phyloP scores from a whole-genome alignment of 1,284 basidiomycete species.

The Tylopilus sp. region DNA sequence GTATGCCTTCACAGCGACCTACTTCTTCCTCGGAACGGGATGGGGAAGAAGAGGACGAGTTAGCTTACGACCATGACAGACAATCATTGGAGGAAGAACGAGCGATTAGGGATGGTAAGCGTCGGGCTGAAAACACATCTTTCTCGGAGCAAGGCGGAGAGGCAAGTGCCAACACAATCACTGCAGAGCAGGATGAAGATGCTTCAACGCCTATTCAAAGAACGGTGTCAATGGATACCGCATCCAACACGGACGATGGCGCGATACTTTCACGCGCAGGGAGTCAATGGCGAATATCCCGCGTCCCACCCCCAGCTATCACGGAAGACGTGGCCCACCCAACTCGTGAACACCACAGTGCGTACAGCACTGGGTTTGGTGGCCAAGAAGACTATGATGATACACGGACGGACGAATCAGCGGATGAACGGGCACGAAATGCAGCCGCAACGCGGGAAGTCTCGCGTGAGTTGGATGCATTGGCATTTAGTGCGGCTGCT shows the following conservation, averaged over 20 bases:
- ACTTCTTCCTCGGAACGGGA: conserved; percentile 48
- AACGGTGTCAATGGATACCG: conserved; percentile 22
- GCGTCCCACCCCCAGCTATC: conserved; percentile 41
- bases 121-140: conserved; percentile 21
- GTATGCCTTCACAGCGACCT: conserved; percentile 45
- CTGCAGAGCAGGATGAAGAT: conserved; percentile 10
- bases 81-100: conserved; percentile 18
- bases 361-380: neutral
- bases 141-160: conserved; percentile 22
- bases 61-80: conserved; percentile 36
- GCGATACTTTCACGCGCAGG: conserved; percentile 24
- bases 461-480: conserved; percentile 68
- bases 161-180: conserved; percentile 5
- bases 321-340: conserved; percentile 18
- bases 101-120: conserved; percentile 22
- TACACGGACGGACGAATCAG: conserved; percentile 23
- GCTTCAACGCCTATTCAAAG: conserved; percentile 11
- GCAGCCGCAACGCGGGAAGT: conserved; percentile 77
- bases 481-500: conserved; percentile 59
- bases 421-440: conserved; percentile 58
- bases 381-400: conserved; percentile 21
- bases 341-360: conserved; percentile 7
- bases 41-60: conserved; percentile 43
- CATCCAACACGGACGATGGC: conserved; percentile 4
- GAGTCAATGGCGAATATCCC: conserved; percentile 39